Percentiles rank a stretch among this genome's conserved stretches.
phyloP scores from a whole-genome alignment of 2,329 filamentous ascomycete genomes.

The Periconia macrospinosa region DNA sequence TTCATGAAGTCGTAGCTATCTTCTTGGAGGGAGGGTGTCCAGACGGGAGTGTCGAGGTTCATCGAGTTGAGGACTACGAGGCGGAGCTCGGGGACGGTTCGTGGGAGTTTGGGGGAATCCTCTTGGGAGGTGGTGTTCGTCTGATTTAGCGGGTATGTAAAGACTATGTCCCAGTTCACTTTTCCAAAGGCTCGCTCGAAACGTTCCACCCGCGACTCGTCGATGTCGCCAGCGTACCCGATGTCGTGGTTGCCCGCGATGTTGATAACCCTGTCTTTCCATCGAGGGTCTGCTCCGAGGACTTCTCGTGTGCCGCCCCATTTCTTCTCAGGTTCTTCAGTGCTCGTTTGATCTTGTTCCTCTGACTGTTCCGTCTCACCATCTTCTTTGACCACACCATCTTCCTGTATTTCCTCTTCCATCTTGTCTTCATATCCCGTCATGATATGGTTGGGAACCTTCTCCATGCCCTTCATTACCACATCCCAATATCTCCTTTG shows the following conservation, averaged over 20 bases:
- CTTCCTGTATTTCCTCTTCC: conserved; percentile 14
- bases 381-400: conserved; percentile 4
- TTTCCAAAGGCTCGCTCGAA: conserved; percentile 87
- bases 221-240: conserved; percentile 92
- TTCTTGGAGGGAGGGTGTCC: conserved; percentile 67
- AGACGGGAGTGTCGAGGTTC: conserved; percentile 85
- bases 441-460: conserved; percentile 53
- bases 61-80: conserved; percentile 88
- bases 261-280: conserved; percentile 81
- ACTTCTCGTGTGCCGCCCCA: conserved; percentile 39
- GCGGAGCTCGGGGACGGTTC: conserved; percentile 67
- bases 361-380: not conserved
- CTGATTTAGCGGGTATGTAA: conserved; percentile 46
- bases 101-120: not conserved
- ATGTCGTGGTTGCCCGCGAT: conserved; percentile 95
- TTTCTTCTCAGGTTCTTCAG: conserved; percentile 13
- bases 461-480: conserved; percentile 70
- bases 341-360: conserved; percentile 15
- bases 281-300: conserved; percentile 55
- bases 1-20: conserved; percentile 79
- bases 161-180: conserved; percentile 84
- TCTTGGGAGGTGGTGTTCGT: not conserved
- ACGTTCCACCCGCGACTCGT: conserved; percentile 69
- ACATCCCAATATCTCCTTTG: conserved; percentile 77
- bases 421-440: conserved; percentile 12